Base-by-base conservation (phyloP, 169 alveolate genomes). In the Plasmodium coatneyi region DNA sequence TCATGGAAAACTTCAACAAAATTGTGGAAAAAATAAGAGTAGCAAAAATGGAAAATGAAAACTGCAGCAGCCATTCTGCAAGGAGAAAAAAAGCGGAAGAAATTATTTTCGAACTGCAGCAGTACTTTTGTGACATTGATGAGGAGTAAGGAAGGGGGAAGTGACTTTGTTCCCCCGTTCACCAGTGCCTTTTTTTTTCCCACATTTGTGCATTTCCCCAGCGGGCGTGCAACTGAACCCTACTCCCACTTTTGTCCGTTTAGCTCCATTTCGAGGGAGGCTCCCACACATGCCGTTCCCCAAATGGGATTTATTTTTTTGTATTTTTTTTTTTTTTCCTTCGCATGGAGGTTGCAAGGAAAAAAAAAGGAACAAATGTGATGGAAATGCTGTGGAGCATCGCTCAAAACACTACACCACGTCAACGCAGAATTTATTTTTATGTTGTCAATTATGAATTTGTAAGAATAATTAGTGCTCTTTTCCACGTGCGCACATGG, bases 1-100 rank as follows among this genome's bases (percentile, higher is more conserved):
- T 86, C 70, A 74, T 86, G 93, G 81, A 86, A 76, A 86, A 86
- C 80, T 86, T 86, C 80, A 86, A 86, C 71, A 25, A 76, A 30
- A 86, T 86, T 34, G 86, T 86, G 12, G 93, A 86, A 86, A 86
- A 86, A 86, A 86, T 86, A 52, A 86, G 32, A 78, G 28, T 74
- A 86, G 93, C 66, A 74, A 86, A 86, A 74, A 72, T 46, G 52
- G 87, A 86, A 76, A 86, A 86, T 86, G 16, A 46, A 86, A 86
- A 86, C 52, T 86, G 93, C 71, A 76, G 22, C 43, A 76, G 43
- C 71, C 80, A 74, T 76, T 32, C 79, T 9, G 79, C 54, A 76
- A 54, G 93, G 49, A 83, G 92, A 41, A 86, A 86, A 54, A 86
- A 86, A 86, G 93, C 93, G 25, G 93, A 76, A 54, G 84, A 86